Percentiles rank a stretch among this genome's conserved stretches.
These are phyloP conservation scores for Cyberlindnera petersonii DNA, from an alignment of 805 yeast genomes.

Conservation along the genomic window DNA sequence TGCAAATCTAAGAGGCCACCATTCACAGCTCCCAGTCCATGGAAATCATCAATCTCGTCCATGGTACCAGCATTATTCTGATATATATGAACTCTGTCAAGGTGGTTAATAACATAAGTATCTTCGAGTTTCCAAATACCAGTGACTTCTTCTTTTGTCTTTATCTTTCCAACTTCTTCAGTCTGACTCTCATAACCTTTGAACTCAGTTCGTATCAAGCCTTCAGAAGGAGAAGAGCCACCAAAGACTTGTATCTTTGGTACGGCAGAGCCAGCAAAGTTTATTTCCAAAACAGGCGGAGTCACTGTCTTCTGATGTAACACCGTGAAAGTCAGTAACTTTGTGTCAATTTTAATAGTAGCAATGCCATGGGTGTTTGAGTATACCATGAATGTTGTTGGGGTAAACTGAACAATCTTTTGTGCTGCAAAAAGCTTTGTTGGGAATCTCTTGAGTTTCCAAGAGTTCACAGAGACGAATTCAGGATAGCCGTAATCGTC, in stretches of 20 bases:
- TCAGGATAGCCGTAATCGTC: conserved; percentile 14
- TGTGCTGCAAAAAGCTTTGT: conserved; percentile 1
- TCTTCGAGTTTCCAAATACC: conserved; percentile 20
- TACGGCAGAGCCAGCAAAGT: conserved; percentile 16
- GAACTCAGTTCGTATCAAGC: conserved; percentile 23
- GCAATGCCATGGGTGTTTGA: conserved; percentile 11
- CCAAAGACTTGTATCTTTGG: conserved; percentile 27
- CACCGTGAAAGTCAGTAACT: neutral
- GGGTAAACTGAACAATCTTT: conserved; percentile 10
- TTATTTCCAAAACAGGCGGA: conserved; percentile 24
- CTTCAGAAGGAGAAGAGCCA: conserved; percentile 19
- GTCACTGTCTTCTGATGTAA: conserved; percentile 1
- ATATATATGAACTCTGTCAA: conserved; percentile 11
- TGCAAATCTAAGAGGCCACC: conserved; percentile 19
- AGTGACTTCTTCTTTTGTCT: neutral
- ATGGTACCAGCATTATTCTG: neutral
- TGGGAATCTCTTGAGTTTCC: conserved; percentile 12
- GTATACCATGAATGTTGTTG: conserved; percentile 1
- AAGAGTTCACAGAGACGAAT: conserved; percentile 5
- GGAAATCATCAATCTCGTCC: conserved; percentile 7
- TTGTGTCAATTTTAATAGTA: conserved; percentile 6
- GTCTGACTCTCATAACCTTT: conserved; percentile 14
- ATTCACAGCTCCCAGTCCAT: conserved; percentile 9
- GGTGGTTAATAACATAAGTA: conserved; percentile 5
- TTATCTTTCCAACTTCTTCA: neutral